Percentiles rank a stretch among this genome's conserved stretches.
These are phyloP conservation scores for Lactifluus subvellereus DNA, from an alignment of 768 basidiomycete genomes.

Conservation along the genomic window DNA sequence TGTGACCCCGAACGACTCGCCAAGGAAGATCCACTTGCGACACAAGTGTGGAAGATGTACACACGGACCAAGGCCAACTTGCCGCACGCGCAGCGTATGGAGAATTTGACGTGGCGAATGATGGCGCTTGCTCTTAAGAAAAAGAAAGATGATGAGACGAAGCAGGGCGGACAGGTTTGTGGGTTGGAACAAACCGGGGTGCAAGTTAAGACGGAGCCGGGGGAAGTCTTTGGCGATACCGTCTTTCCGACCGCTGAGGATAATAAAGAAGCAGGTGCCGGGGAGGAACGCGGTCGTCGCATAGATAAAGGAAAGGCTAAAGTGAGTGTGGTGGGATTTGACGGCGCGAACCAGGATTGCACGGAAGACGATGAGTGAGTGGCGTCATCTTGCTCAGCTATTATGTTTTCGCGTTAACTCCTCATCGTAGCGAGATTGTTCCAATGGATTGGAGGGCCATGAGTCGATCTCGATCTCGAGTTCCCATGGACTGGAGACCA, in stretches of 20 bases:
- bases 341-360: constrained; percentile 65
- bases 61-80: constrained; percentile 82
- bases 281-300: constrained; percentile 60
- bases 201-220: constrained; percentile 26
- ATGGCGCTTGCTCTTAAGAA: constrained; percentile 94
- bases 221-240: constrained; percentile 23
- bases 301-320: constrained; percentile 76
- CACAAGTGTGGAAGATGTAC: constrained; percentile 98
- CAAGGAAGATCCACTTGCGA: constrained; percentile 84
- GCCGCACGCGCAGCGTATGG: constrained; percentile 93
- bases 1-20: constrained; percentile 60
- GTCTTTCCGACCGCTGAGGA: constrained; percentile 16
- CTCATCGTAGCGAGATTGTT: constrained; percentile 43
- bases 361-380: constrained; percentile 73
- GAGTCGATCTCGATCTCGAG: constrained; percentile 84
- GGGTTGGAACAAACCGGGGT: constrained; percentile 21
- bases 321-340: constrained; percentile 77
- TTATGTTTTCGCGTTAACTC: constrained; percentile 25
- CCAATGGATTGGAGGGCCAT: constrained; percentile 93
- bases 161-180: constrained; percentile 20
- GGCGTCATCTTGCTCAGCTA: constrained; percentile 25
- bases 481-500: constrained; percentile 89
- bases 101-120: constrained; percentile 98
- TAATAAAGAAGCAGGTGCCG: constrained; percentile 23
- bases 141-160: constrained; percentile 69